phyloP scores from a whole-genome alignment of 1,284 basidiomycete species.

The Mycosarcoma mackinlayi region DNA sequence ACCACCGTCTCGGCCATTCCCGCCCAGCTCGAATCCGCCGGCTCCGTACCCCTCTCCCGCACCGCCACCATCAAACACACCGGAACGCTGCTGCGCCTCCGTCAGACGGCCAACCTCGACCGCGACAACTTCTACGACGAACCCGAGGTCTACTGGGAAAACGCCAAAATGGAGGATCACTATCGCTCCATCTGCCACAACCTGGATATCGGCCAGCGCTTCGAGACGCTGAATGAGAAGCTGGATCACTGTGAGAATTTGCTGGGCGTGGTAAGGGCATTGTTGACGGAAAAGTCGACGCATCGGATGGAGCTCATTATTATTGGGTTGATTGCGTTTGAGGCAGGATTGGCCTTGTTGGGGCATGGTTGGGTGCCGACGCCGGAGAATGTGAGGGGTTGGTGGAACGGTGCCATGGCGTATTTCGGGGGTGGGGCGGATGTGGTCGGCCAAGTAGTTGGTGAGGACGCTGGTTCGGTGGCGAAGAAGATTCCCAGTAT shows the following conservation, averaged over 20 bases:
- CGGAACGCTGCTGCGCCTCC: conserved; percentile 61
- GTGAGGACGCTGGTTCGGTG: background rate
- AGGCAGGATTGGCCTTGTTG: conserved; percentile 55
- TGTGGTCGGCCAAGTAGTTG: background rate
- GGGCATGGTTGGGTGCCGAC: conserved; percentile 59
- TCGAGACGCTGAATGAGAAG: conserved; percentile 65
- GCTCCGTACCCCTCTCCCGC: conserved; percentile 61
- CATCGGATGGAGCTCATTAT: conserved; percentile 67
- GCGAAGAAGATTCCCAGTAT: background rate
- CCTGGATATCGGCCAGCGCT: conserved; percentile 61
- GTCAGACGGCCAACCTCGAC: conserved; percentile 62
- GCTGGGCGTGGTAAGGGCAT: conserved; percentile 60
- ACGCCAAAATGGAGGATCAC: conserved; percentile 60
- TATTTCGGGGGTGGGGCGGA: conserved; percentile 5
- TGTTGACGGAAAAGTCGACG: conserved; percentile 62
- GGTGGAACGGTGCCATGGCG: conserved; percentile 5
- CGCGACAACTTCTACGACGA: conserved; percentile 66
- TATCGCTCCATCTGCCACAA: conserved; percentile 61
- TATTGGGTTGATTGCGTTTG: conserved; percentile 62
- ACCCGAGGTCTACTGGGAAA: conserved; percentile 67
- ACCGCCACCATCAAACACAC: conserved; percentile 63
- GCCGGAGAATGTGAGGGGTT: conserved; percentile 25
- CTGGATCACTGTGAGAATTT: conserved; percentile 65
- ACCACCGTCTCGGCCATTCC: conserved; percentile 54
- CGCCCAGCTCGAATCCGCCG: conserved; percentile 47